A percentile compares a stretch with the other conserved stretches of the same genome.
Evolutionary conservation across 371 early-diverging fungal species (phyloP).

Genomic region (Apophysomyces elegans): DNA sequence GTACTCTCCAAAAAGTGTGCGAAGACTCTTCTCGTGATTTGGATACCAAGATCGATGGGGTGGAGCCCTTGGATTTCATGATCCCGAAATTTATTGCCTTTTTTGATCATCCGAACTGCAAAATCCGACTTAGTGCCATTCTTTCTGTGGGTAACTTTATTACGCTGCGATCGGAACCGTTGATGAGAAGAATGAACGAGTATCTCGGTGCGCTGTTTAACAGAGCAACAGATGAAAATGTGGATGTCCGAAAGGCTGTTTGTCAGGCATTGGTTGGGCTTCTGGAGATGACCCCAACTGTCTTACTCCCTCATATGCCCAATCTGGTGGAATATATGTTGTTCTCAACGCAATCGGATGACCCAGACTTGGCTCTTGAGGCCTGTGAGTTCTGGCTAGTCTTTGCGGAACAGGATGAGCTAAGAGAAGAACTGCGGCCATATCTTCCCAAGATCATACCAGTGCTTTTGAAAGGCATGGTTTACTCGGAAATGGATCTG

Average conservation of each 20-base stretch:
- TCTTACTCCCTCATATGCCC: constrained; percentile 73
- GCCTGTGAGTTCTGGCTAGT: constrained; percentile 94
- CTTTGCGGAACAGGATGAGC: constrained; percentile 82
- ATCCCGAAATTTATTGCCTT: constrained; percentile 74
- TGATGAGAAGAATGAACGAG: constrained; percentile 59
- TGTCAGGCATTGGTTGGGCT: constrained; percentile 83
- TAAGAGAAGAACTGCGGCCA: constrained; percentile 68
- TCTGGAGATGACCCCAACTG: constrained; percentile 73
- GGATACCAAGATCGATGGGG: constrained; percentile 65
- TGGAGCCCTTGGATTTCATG: constrained; percentile 68
- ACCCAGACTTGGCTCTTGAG: constrained; percentile 77
- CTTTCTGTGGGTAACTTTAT: constrained; percentile 78
- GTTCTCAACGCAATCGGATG: constrained; percentile 68
- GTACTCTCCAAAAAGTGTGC: constrained; percentile 82
- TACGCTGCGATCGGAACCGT: constrained; percentile 54
- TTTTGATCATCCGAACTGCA: constrained; percentile 62
- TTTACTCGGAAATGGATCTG: constrained; percentile 85
- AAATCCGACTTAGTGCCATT: constrained; percentile 73
- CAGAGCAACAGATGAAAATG: constrained; percentile 67
- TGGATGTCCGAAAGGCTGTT: constrained; percentile 75
- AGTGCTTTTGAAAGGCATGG: constrained; percentile 84
- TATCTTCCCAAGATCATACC: constrained; percentile 75
- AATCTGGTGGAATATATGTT: constrained; percentile 86
- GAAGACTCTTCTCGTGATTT: constrained; percentile 79
- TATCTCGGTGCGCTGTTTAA: constrained; percentile 75